Conservation (phyloP, 2,329 filamentous ascomycete species). For the Alternaria brassicae region DNA sequence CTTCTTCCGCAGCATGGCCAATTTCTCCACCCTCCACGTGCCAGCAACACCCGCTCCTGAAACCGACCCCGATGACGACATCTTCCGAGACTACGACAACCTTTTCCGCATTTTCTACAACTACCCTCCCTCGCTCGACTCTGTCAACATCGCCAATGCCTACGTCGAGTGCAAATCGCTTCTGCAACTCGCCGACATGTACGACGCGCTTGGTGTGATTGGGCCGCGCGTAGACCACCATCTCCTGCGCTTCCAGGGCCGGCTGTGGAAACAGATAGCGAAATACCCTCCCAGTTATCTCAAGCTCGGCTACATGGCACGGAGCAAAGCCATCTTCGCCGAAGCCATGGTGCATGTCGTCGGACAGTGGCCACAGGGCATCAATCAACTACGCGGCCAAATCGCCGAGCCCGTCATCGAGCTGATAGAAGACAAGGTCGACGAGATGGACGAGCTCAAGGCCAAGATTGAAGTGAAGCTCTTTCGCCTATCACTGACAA, state of each 20-base stretch:
- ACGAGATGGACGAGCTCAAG: slow-evolving; percentile 85
- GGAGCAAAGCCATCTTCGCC: slow-evolving; percentile 76
- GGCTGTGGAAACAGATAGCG: slow-evolving; percentile 94
- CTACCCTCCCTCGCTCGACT: slow-evolving; percentile 80
- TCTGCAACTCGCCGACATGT: slow-evolving; percentile 88
- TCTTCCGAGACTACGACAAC: slow-evolving; percentile 92
- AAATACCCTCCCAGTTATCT: slow-evolving; percentile 95
- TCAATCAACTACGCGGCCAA: slow-evolving; percentile 73
- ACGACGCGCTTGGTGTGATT: slow-evolving; percentile 86
- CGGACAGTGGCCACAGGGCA: slow-evolving; percentile 86
- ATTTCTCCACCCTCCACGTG: slow-evolving; percentile 67
- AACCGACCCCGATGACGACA: slow-evolving; percentile 71
- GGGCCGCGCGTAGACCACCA: slow-evolving; percentile 93
- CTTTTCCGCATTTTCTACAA: slow-evolving; percentile 97
- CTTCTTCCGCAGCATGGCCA: slow-evolving; percentile 89
- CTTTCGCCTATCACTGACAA: slow-evolving; percentile 81
- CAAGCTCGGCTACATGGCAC: slow-evolving; percentile 84
- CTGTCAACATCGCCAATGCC: slow-evolving; percentile 86
- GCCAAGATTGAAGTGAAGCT: slow-evolving; percentile 80
- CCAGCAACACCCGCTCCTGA: slow-evolving; percentile 48
- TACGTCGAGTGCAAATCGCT: slow-evolving; percentile 95
- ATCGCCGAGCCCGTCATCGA: slow-evolving; percentile 81
- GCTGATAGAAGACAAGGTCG: slow-evolving; percentile 92
- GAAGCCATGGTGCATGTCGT: slow-evolving; percentile 92
- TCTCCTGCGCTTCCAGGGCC: slow-evolving; percentile 85